Evolutionary conservation across 78 protist genomes (phyloP), one percentile per base, ranked within the genome.

Genomic region (Blattamonas nauphoetae): DNA sequence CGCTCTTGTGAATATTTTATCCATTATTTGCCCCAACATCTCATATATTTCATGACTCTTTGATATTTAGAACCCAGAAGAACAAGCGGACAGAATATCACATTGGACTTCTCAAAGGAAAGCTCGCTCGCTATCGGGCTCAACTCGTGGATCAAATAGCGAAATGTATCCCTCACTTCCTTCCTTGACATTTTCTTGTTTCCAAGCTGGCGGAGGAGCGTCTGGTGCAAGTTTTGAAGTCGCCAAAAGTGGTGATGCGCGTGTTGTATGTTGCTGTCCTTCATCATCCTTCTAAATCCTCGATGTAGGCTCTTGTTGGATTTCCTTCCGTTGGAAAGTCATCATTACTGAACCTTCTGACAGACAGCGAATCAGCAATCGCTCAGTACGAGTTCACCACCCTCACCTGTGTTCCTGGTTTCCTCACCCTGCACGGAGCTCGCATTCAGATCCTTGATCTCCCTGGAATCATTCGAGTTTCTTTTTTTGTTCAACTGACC

Each of bases 361-460:
- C 97, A 1, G 86, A 71, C 38, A 91, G 96, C 2, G 44, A 88
- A 78, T 92, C 95, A 0, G 93, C 78, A 21, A 81, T 87, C 29
- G 96, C 94, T 1, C 33, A 89, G 4, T 94, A 94, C 86, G 97
- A 94, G 80, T 95, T 94, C 90, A 94, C 96, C 33, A 95, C 97
- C 21, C 91, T 95, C 42, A 92, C 95, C 3, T 92, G 94, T 81
- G 93, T 94, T 64, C 96, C 96, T 0, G 96, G 96, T 3, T 63
- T 85, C 33, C 33, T 92, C 6, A 0, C 33, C 45, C 42, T 86
- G 45, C 1, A 85, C 41, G 89, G 86, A 5, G 87, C 84, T 1
- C 0, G 4, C 6, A 89, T 93, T 34, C 96, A 94, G 81, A 32
- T 94, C 2, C 82, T 92, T 34, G 96, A 94, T 87, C 86, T 94